Evolutionary conservation across 2,329 filamentous ascomycete species (phyloP).

Genomic region (Microdochium bolleyi): DNA sequence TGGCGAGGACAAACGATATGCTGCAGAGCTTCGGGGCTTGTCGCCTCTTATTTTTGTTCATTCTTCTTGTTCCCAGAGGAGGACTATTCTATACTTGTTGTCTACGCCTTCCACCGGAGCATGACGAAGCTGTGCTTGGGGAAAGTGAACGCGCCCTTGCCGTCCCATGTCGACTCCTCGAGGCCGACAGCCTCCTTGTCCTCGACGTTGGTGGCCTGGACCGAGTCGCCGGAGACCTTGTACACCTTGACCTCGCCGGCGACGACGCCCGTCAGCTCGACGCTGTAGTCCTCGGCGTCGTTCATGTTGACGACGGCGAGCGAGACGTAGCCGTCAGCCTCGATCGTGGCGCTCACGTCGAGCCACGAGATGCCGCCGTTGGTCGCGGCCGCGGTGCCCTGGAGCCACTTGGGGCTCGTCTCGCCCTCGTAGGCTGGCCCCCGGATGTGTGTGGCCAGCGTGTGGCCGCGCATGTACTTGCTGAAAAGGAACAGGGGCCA

Average conservation of each 20-base stretch:
- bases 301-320: constrained; percentile 68
- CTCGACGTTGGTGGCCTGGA: constrained; percentile 54
- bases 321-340: constrained; percentile 50
- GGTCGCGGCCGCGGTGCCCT: constrained; percentile 38
- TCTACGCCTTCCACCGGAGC: constrained; percentile 37
- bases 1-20: too few relatives aligned
- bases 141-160: constrained; percentile 54
- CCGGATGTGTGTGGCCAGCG: constrained; percentile 57
- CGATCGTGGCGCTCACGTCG: constrained; percentile 56
- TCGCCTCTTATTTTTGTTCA: too few relatives aligned
- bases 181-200: constrained; percentile 55
- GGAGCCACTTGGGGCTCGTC: constrained; percentile 59
- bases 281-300: constrained; percentile 50
- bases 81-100: too few relatives aligned
- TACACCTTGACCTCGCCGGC: constrained; percentile 49
- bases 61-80: too few relatives aligned
- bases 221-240: constrained; percentile 49
- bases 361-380: constrained; percentile 60
- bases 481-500: constrained; percentile 65
- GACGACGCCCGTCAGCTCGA: constrained; percentile 47
- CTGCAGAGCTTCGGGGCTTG: too few relatives aligned
- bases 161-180: constrained; percentile 55
- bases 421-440: constrained; percentile 56
- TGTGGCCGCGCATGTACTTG: constrained; percentile 66
- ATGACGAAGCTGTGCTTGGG: constrained; percentile 64